Evolutionary conservation across 106 monocot genomes (phyloP), one percentile per base, ranked within the genome.

Genomic region (Platanthera guangdongensis): DNA sequence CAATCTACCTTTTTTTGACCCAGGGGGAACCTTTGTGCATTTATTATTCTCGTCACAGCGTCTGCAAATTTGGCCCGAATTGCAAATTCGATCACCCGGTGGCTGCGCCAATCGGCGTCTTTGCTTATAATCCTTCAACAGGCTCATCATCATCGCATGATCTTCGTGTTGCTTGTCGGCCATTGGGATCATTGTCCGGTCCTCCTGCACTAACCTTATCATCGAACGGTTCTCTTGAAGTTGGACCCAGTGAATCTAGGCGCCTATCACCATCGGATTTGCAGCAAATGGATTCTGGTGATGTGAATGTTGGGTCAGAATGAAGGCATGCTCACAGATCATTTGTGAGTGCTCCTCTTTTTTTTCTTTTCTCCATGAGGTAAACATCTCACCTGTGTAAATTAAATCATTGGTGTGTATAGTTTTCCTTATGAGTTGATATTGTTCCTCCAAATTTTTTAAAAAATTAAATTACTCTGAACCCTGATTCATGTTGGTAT

Each of bases 41-140:
- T 53, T 90, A 88, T 74, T 90, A 90, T 51, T 85, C 87, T 16
- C 87, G 88, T 19, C 88, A 85, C 57, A 85, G 90, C 9, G 85
- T 88, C 25, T 90, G 90, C 75, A 90, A 90, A 77, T 90, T 88
- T 51, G 90, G 90, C n/a, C 83, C 85, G 53, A 87, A 88, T 63
- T 90, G 88, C 79, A 90, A 90, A 88, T 88, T 90, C 62, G 83
- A 90, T 52, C 92, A 92, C 85, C 92, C 92, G 1, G 79, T 85
- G 81, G 73, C 78, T 12, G 25, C 85, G 52, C 88, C 88, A 4
- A 80, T 88, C 69, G 89, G 87, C 14, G 32, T 80, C 21, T 78
- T 80, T 62, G 74, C 88, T 16, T 91, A 86, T 50, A 74, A 62
- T 63, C 81, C 76, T 53, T 76, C 82, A 6, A 55, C 88, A 52